Base-by-base conservation (phyloP, 208 protist genomes). In the Leishmania aethiopica region DNA sequence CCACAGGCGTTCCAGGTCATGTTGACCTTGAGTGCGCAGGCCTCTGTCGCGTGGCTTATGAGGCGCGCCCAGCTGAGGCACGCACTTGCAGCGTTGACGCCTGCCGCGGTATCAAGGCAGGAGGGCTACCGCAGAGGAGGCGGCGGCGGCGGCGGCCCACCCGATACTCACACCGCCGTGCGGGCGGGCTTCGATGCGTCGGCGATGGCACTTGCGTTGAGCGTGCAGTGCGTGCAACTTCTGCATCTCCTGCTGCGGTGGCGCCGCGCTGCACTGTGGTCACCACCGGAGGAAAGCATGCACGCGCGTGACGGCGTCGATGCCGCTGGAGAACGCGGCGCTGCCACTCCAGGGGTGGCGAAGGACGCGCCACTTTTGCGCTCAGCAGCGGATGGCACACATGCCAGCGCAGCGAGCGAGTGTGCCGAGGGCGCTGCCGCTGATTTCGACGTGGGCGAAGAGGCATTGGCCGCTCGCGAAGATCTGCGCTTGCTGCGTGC, bases 161-260 rank as follows among this genome's bases (percentile, higher is more conserved):
- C 45, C 25, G 70, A 51, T 10, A 22, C 28, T 47, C 45, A 74
- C 70, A 55, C 70, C 22, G 45, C 45, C 2, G 70, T 74, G 70
- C 70, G 45, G 6, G 7, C 10, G 17, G 32, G 19, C 7, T 35
- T 22, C 19, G 17, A 57, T 4, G 51, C 73, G 49, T 37, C 51
- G 25, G 8, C 45, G 59, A 75, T 83, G 11, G 73, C 77, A 64
- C 86, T 92, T 42, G 17, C 45, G 8, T 59, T 88, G 7, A 81
- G 81, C 19, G 82, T 92, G n/a, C 88, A 96, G 83, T 83, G 87
- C 28, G 84, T 90, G 25, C 93, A 96, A 76, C 55, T 94, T 13
- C 57, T 95, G 4, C 93, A 96, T 79, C 78, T 92, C 17, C 72
- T 96, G 8, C 64, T 96, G 76, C 93, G 91, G 10, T 84, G 91